These are phyloP conservation scores for Vanrija humicola DNA, from an alignment of 1,284 basidiomycete species.

Conservation along the genomic window DNA sequence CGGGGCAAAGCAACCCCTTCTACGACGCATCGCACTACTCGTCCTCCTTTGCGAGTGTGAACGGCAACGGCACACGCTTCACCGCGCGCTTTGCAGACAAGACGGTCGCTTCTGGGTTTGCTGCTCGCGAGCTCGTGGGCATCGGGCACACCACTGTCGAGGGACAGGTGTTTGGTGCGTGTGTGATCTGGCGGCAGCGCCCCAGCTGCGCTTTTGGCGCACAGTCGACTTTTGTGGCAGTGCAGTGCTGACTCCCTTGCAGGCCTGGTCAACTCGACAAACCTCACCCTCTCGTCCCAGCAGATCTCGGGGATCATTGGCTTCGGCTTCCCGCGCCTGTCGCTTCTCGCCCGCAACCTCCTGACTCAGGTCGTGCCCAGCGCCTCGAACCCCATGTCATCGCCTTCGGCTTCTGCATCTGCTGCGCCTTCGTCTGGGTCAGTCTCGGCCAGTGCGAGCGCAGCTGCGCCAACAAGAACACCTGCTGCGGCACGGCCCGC, in stretches of 20 bases:
- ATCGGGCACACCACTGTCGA: constrained; percentile 19
- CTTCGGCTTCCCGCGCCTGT: constrained; percentile 47
- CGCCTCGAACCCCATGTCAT: not conserved
- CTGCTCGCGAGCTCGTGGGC: constrained; percentile 31
- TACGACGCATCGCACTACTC: constrained; percentile 29
- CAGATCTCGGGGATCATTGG: constrained; percentile 48
- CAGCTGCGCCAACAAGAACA: constrained; percentile 5
- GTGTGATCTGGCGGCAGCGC: too few species aligned
- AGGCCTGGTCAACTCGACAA: constrained; percentile 45
- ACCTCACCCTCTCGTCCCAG: constrained; percentile 42
- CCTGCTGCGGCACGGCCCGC: constrained; percentile 2
- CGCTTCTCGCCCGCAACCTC: constrained; percentile 17
- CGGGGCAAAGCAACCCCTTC: constrained; percentile 26
- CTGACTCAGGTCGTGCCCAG: constrained; percentile 1
- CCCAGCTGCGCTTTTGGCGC: not conserved
- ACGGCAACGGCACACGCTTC: constrained; percentile 30
- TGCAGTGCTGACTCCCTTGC: not conserved
- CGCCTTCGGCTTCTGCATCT: too few species aligned
- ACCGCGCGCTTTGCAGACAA: constrained; percentile 32
- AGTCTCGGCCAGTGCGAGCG: not conserved
- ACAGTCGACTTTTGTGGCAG: not conserved
- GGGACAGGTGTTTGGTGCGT: constrained; percentile 29
- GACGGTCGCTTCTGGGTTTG: constrained; percentile 30
- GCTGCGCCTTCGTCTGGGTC: too few species aligned
- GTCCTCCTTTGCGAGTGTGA: constrained; percentile 22